phyloP scores from a whole-genome alignment of 805 yeast species.

The Yarrowia sp. region DNA sequence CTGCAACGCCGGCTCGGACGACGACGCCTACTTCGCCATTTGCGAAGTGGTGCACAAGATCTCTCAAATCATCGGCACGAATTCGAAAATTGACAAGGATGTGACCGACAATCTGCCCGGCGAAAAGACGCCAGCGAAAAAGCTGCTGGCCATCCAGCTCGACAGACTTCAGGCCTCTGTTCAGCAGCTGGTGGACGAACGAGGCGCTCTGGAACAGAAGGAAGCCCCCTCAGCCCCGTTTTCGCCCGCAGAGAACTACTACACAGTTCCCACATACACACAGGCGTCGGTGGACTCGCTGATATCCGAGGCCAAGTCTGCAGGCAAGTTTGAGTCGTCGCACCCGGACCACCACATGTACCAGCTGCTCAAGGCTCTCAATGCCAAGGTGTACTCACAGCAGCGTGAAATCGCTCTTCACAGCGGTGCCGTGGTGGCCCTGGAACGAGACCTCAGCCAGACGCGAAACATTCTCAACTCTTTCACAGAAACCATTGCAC shows the following conservation, averaged over 20 bases:
- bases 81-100: constrained; percentile 28
- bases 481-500: constrained; percentile 48
- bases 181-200: constrained; percentile 43
- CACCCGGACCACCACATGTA: constrained; percentile 39
- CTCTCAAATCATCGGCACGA: constrained; percentile 31
- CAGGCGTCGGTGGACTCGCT: constrained; percentile 34
- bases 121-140: constrained; percentile 44
- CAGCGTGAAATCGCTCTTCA: constrained; percentile 51
- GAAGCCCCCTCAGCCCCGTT: constrained; percentile 40
- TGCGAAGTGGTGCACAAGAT: constrained; percentile 41
- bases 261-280: constrained; percentile 32
- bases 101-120: constrained; percentile 42
- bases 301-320: constrained; percentile 28
- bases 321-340: constrained; percentile 37
- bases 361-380: constrained; percentile 42
- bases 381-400: constrained; percentile 49
- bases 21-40: constrained; percentile 45
- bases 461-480: constrained; percentile 50
- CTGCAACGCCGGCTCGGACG: constrained; percentile 41
- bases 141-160: constrained; percentile 42
- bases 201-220: constrained; percentile 44
- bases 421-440: constrained; percentile 48
- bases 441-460: constrained; percentile 48
- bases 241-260: constrained; percentile 10
- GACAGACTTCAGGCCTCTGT: constrained; percentile 37